Evolutionary conservation across 257 asterid genomes (phyloP).

Genomic region (Solanum clarkiae): DNA sequence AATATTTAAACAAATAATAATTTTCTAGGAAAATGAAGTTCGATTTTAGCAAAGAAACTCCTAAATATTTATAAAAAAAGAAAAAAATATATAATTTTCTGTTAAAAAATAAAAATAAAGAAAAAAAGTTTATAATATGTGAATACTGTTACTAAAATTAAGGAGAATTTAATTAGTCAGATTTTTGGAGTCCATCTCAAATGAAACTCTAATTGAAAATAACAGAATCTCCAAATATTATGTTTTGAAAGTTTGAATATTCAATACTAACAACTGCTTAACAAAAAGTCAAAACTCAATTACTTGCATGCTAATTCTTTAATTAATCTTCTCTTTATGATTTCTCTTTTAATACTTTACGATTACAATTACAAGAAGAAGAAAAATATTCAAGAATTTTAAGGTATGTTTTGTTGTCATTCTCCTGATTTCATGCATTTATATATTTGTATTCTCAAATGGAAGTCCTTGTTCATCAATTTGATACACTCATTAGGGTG

Average conservation of each 20-base stretch:
- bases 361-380: neutral
- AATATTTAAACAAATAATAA: neutral
- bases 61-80: neutral
- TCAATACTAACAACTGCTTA: neutral
- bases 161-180: neutral
- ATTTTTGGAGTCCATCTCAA: neutral
- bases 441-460: neutral
- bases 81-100: neutral
- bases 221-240: neutral
- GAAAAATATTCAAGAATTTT: neutral
- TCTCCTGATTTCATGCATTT: neutral
- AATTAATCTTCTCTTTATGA: neutral
- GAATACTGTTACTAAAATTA: neutral
- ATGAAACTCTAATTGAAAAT: neutral
- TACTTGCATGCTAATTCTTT: neutral
- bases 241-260: neutral
- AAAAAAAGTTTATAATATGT: neutral
- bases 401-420: neutral
- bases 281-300: neutral
- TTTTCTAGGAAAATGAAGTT: neutral
- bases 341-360: neutral
- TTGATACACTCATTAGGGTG: neutral
- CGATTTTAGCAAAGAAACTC: neutral
- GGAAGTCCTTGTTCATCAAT: neutral
- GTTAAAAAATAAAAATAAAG: neutral